Percentiles rank a stretch among this genome's conserved stretches.
These are phyloP conservation scores for Lactifluus pinguis DNA, from an alignment of 768 basidiomycete species.

Conservation along the genomic window DNA sequence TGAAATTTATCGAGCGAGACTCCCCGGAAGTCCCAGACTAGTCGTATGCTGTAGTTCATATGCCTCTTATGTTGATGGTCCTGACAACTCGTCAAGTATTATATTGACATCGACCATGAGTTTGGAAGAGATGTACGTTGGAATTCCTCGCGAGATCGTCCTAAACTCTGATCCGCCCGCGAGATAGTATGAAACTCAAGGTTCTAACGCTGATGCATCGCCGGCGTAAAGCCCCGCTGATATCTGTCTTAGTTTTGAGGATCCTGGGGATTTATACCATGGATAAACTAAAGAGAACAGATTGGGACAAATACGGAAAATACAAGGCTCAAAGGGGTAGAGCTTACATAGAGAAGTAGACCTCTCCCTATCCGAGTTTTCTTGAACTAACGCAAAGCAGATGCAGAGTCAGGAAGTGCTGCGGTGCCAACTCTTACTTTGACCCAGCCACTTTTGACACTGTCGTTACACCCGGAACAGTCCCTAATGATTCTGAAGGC, in stretches of 20 bases:
- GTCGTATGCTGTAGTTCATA: constrained; percentile 1
- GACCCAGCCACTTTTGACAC: constrained; percentile 1
- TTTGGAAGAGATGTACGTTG: constrained; percentile 8
- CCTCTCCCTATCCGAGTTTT: no score
- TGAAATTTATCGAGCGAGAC: constrained; percentile 13
- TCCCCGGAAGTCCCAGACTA: constrained; percentile 10
- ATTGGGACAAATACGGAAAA: constrained; percentile 7
- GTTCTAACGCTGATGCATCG: neutral
- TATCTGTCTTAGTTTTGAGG: neutral
- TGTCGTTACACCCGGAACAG: neutral
- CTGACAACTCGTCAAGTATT: constrained; percentile 9
- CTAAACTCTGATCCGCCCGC: neutral
- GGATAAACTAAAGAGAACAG: constrained; percentile 4
- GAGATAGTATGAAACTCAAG: constrained; percentile 9
- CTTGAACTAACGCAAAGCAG: neutral
- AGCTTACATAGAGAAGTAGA: constrained; percentile 1
- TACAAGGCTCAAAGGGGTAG: neutral
- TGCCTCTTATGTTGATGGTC: neutral
- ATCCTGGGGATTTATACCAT: constrained; percentile 4
- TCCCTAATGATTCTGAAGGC: neutral
- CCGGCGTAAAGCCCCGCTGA: neutral
- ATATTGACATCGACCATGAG: constrained; percentile 12
- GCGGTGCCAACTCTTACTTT: neutral
- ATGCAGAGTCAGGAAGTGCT: constrained; percentile 3
- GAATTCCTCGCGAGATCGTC: neutral